Evolutionary conservation across 805 yeast genomes (phyloP).

Genomic region (Helenozyma rhizophorensis): DNA sequence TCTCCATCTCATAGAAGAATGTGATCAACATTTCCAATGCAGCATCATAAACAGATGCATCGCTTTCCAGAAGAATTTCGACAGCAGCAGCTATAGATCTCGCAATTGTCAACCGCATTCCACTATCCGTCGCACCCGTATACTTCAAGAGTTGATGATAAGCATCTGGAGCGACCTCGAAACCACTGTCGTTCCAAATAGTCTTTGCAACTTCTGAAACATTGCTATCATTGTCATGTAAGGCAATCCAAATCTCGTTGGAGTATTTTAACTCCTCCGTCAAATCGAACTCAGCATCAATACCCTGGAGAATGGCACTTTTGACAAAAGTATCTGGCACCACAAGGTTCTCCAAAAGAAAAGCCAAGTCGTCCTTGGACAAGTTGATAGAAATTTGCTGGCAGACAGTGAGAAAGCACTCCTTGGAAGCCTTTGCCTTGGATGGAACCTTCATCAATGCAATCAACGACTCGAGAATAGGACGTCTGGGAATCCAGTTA

Average conservation of each 20-base stretch:
- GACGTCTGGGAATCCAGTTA: constrained; percentile 62
- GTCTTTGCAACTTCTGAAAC: constrained; percentile 66
- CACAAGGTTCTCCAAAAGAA: constrained; percentile 54
- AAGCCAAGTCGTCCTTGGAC: constrained; percentile 49
- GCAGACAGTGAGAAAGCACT: constrained; percentile 71
- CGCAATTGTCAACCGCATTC: constrained; percentile 71
- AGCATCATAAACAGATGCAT: constrained; percentile 17
- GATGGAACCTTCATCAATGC: constrained; percentile 68
- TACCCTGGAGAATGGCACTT: constrained; percentile 70
- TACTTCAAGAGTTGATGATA: constrained; percentile 45
- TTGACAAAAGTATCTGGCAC: constrained; percentile 70
- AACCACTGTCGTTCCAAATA: constrained; percentile 79
- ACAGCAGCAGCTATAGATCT: constrained; percentile 62
- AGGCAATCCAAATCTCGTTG: constrained; percentile 72
- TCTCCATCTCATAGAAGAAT: constrained; percentile 55
- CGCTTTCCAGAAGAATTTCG: constrained; percentile 23
- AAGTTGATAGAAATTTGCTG: constrained; percentile 70
- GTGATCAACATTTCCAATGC: constrained; percentile 46
- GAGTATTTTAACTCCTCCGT: constrained; percentile 45
- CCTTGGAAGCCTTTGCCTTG: constrained; percentile 78
- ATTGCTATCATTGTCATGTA: constrained; percentile 65
- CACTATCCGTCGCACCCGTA: constrained; percentile 54
- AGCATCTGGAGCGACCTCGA: constrained; percentile 42
- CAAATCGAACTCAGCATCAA: constrained; percentile 79
- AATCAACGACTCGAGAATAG: constrained; percentile 58